Conservation (phyloP, 1,284 basidiomycete genomes). For the Cutaneotrichosporon daszewskae region DNA sequence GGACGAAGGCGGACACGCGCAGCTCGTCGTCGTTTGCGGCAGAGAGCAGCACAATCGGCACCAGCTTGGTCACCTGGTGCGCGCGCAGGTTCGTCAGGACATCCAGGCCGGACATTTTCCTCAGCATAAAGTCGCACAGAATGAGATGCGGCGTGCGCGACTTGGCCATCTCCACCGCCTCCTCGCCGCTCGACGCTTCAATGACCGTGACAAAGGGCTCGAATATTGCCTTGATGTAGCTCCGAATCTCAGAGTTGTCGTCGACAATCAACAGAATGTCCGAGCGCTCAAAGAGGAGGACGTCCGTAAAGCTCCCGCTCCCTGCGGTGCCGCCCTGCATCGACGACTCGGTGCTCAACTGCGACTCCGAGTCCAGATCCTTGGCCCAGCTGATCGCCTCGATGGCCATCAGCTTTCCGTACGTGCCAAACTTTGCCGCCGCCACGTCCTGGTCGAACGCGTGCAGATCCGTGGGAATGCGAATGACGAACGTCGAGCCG, state of each 20-base stretch:
- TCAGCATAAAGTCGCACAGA: conserved; percentile 43
- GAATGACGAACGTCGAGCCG: conserved; percentile 20
- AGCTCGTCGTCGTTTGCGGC: conserved; percentile 32
- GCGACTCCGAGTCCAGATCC: background rate
- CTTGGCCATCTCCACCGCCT: conserved; percentile 38
- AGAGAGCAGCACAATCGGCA: conserved; percentile 33
- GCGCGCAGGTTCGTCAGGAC: conserved; percentile 25
- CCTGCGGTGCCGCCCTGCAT: no score
- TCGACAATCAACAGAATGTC: conserved; percentile 37
- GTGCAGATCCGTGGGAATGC: no score
- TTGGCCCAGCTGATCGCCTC: conserved; percentile 4
- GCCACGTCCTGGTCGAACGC: no score
- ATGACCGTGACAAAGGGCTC: conserved; percentile 42
- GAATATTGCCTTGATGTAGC: conserved; percentile 39
- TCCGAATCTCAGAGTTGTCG: conserved; percentile 34
- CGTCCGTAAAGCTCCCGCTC: conserved; percentile 23
- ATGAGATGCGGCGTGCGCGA: conserved; percentile 29
- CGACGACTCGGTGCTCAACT: background rate
- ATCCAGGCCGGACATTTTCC: conserved; percentile 33
- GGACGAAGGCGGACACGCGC: conserved; percentile 38
- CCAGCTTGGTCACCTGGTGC: conserved; percentile 17
- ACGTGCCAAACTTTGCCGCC: conserved; percentile 16
- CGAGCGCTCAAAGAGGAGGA: conserved; percentile 22
- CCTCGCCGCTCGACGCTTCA: conserved; percentile 42
- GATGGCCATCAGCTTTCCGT: conserved; percentile 6